Evolutionary conservation across 2,329 filamentous ascomycete genomes (phyloP), one percentile per base, ranked within the genome.

Genomic region (Thelonectria rubi): DNA sequence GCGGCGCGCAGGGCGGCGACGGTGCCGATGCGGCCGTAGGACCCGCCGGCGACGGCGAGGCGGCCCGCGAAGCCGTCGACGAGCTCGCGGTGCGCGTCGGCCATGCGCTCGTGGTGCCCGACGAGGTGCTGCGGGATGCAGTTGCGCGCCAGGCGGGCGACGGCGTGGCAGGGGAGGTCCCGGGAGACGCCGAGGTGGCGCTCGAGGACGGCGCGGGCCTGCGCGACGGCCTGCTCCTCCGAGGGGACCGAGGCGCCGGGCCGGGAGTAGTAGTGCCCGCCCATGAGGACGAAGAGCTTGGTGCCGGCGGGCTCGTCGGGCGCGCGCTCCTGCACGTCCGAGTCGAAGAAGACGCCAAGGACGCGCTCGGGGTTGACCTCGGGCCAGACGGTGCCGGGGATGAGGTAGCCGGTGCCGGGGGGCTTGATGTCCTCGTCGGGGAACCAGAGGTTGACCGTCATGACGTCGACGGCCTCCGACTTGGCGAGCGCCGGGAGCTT

Each of bases 261-360:
- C 80, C 84, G 88, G 60, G 81, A 84, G 74, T 93, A 98, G 85
- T 92, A 93, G 78, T 97, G 93, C 1, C 95, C 95, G 61, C 95
- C 95, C 58, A 99, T 81, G 88, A 99, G 97, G 69, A 98, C 91
- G 15, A 94, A 97, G 55, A 98, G 78, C 76, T 97, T 97, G 14
- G 93, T 97, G 21, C 92, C 93, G 37, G 67, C 66, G n/a, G 76
- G 76, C 63, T 77, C 76, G 73, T 90, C 86, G 68, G 86, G 82
- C 17, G 83, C 84, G 50, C 77, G 71, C 45, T 69, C 65, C 56
- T 73, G 65, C 30, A 79, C 84, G 65, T 92, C 88, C 2, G 89
- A 92, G 77, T 97, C 93, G 76, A 98, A 98, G 62, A 98, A 91
- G 54, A 98, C 94, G 64, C 95, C 95, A 6, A 99, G 87, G 1